Evolutionary conservation across 805 yeast species (phyloP).

Genomic region (Metschnikowia dekortorum): DNA sequence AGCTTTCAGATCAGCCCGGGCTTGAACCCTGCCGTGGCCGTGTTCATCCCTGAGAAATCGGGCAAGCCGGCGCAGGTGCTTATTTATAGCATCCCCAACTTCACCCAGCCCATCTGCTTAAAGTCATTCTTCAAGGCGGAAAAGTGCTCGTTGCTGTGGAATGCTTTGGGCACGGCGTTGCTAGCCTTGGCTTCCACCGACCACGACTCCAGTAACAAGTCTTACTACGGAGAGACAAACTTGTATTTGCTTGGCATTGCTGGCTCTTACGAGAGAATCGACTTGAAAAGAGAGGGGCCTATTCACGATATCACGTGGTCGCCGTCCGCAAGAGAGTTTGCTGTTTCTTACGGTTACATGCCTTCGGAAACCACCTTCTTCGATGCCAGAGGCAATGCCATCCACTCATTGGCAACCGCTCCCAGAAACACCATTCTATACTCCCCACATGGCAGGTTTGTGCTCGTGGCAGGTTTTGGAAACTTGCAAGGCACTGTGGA

Average conservation of each 20-base stretch:
- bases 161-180: conserved; percentile 87
- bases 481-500: conserved; percentile 96
- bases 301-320: conserved; percentile 98
- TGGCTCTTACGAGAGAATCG: conserved; percentile 85
- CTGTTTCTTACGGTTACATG: conserved; percentile 96
- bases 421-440: conserved; percentile 86
- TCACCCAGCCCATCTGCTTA: conserved; percentile 71
- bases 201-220: conserved; percentile 88
- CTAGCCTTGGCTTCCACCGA: conserved; percentile 93
- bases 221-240: conserved; percentile 95
- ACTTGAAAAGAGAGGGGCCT: conserved; percentile 89
- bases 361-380: conserved; percentile 94
- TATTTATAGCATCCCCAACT: conserved; percentile 75
- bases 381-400: conserved; percentile 86
- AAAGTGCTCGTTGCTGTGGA: conserved; percentile 89
- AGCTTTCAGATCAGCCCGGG: conserved; percentile 79
- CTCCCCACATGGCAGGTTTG: conserved; percentile 90
- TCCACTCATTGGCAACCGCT: conserved; percentile 77
- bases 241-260: conserved; percentile 87
- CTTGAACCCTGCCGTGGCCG: conserved; percentile 81
- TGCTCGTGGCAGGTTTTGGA: conserved; percentile 96
- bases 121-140: conserved; percentile 96
- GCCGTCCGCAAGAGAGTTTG: conserved; percentile 93
- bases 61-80: conserved; percentile 89
- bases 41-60: conserved; percentile 78